Evolutionary conservation across 164 flowering plant species (phyloP), one percentile per base, ranked within the genome.

Genomic region (Malania oleifera): DNA sequence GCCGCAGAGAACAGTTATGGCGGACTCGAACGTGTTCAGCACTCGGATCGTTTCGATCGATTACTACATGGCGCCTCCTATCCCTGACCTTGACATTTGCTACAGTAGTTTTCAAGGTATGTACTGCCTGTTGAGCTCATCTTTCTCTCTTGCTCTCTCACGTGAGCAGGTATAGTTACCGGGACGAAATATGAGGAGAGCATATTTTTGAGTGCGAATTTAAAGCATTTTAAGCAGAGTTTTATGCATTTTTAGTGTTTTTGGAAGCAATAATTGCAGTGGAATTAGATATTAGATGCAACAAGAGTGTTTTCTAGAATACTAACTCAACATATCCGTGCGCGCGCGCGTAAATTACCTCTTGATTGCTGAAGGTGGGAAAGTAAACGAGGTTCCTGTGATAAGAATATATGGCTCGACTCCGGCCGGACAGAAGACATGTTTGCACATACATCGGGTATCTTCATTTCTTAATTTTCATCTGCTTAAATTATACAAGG

Each of bases 91-190:
- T 38, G 97, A 85, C 56, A 64, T 87, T 45, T 80, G 76, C 52
- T 85, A 85, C 78, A 85, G 91, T 58, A 71, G 67, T 67, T 89
- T 89, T 47, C 97, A 85, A 52, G 97, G 97, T 89, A n/a, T n/a
- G n/a, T n/a, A n/a, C n/a, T n/a, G n/a, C n/a, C n/a, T n/a, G n/a
- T n/a, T n/a, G n/a, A n/a, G n/a, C n/a, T n/a, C n/a, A n/a, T n/a
- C 18, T 44, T 3, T 44, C 19, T 44, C 19, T 17, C 48, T 20
- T 5, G 35, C n/a, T 31, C 35, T 31, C 4, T 31, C 35, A 31
- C 6, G n/a, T 4, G 35, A 31, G 4, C 4, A 31, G 35, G 9
- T 31, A 4, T 31, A 31, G 9, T 44, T 44, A 44, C 3, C 48
- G 12, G 3, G 12, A 31, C 35, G 9, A 31, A 31, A 31, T 31